A percentile compares a stretch with the other conserved stretches of the same genome.
Conservation (phyloP, 2,329 filamentous ascomycete species). For the Capronia epimyces region DNA sequence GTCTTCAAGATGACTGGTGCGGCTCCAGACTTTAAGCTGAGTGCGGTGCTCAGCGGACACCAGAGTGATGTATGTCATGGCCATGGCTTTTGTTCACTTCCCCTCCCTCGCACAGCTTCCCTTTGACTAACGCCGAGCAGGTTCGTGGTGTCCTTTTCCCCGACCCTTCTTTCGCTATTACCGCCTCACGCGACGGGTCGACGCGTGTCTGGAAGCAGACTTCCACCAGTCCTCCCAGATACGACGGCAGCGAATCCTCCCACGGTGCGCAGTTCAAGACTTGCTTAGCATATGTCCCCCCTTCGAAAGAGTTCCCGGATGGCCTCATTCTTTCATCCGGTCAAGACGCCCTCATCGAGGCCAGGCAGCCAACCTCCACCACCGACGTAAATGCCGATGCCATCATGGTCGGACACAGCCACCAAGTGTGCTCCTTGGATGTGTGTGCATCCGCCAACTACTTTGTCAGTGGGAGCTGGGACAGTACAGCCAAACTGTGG, state of each 20-base stretch:
- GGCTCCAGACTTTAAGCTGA: conserved; percentile 59
- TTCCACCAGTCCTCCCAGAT: conserved; percentile 61
- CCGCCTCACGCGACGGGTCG: conserved; percentile 85
- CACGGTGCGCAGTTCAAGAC: conserved; percentile 86
- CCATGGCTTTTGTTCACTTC: conserved; percentile 13
- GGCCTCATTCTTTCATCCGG: conserved; percentile 84
- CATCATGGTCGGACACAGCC: conserved; percentile 75
- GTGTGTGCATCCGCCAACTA: conserved; percentile 65
- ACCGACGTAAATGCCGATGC: conserved; percentile 75
- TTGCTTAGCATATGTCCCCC: conserved; percentile 68
- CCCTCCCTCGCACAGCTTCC: no score
- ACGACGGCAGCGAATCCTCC: conserved; percentile 70
- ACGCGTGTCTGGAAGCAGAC: conserved; percentile 78
- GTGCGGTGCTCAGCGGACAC: conserved; percentile 81
- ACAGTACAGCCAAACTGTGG: conserved; percentile 83
- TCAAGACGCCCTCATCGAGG: conserved; percentile 88
- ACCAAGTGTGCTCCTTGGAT: conserved; percentile 84
- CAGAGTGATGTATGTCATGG: conserved; percentile 70
- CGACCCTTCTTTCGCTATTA: conserved; percentile 64
- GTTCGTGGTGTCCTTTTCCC: conserved; percentile 83
- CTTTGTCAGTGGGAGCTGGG: conserved; percentile 91
- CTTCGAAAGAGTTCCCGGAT: conserved; percentile 63
- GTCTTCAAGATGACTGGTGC: conserved; percentile 11
- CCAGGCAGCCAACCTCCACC: conserved; percentile 63
- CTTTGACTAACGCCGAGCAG: conserved; percentile 47